A percentile compares a stretch with the other conserved stretches of the same genome.
Evolutionary conservation across 2,329 filamentous ascomycete species (phyloP).

Genomic region (Colletotrichum ledebouriae): DNA sequence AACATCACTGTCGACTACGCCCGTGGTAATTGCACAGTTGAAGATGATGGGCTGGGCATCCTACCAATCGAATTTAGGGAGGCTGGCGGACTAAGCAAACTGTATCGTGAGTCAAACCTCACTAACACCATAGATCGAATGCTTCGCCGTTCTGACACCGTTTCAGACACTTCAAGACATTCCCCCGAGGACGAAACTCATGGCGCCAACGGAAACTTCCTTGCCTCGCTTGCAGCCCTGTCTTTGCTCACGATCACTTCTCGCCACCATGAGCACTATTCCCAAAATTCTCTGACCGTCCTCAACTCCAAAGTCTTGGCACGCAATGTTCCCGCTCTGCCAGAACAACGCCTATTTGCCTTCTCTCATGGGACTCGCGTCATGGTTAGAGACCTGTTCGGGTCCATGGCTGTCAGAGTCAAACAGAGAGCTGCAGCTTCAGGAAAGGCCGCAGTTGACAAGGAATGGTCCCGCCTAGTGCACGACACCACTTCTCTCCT

Average conservation of each 20-base stretch:
- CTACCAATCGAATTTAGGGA: slow-evolving; percentile 77
- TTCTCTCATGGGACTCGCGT: slow-evolving; percentile 81
- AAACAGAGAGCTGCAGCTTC: slow-evolving; percentile 77
- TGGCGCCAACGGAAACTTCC: slow-evolving; percentile 79
- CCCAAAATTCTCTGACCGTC: slow-evolving; percentile 75
- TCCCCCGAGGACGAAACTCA: slow-evolving; percentile 62
- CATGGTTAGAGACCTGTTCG: slow-evolving; percentile 84
- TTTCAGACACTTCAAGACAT: slow-evolving; percentile 83
- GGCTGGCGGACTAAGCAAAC: slow-evolving; percentile 78
- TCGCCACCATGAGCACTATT: slow-evolving; percentile 70
- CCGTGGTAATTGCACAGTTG: slow-evolving; percentile 81
- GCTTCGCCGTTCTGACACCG: slow-evolving; percentile 33
- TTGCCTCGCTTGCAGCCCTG: slow-evolving; percentile 81
- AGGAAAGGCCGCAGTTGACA: slow-evolving; percentile 65
- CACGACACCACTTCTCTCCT: slow-evolving; percentile 72
- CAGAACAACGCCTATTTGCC: slow-evolving; percentile 67
- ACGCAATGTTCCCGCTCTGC: slow-evolving; percentile 72
- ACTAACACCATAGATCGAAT: not conserved
- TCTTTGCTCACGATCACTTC: slow-evolving; percentile 85
- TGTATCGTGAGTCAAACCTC: slow-evolving; percentile 71
- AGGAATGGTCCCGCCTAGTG: slow-evolving; percentile 75
- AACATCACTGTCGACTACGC: slow-evolving; percentile 79
- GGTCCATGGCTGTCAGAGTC: slow-evolving; percentile 89
- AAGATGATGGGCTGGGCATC: slow-evolving; percentile 90
- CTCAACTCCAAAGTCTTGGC: slow-evolving; percentile 77